A percentile compares a stretch with the other conserved stretches of the same genome.
Evolutionary conservation across 768 basidiomycete species (phyloP).

Genomic region (Suillus hirtellus): DNA sequence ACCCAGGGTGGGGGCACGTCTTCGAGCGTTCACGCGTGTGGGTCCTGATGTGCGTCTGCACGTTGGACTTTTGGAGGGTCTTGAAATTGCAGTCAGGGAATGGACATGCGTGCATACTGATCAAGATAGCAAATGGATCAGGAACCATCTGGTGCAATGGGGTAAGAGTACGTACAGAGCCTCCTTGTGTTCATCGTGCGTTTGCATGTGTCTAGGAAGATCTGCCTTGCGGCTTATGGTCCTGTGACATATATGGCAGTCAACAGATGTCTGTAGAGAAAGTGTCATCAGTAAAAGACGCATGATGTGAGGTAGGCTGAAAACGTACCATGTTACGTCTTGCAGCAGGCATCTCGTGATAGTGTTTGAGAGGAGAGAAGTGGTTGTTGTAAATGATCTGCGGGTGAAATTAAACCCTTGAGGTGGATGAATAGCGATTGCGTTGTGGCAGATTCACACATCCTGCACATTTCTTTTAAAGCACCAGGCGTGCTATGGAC

Average conservation of each 20-base stretch:
- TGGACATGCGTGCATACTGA: constrained; percentile 28
- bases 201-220: constrained; percentile 28
- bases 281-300: background rate
- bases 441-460: constrained; percentile 7
- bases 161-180: constrained; percentile 20
- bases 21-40: constrained; percentile 21
- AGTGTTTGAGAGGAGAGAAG: background rate
- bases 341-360: background rate
- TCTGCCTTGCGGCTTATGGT: constrained; percentile 27
- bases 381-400: background rate
- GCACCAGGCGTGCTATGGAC: constrained; percentile 19
- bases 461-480: constrained; percentile 24
- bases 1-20: constrained; percentile 21
- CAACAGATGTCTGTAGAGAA: constrained; percentile 9
- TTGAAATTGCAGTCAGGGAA: constrained; percentile 21
- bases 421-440: constrained; percentile 3
- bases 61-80: constrained; percentile 30
- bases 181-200: constrained; percentile 25
- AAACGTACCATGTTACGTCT: background rate
- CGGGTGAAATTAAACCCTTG: background rate
- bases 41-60: constrained; percentile 27
- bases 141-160: constrained; percentile 4
- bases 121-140: background rate
- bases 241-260: constrained; percentile 19
- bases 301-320: background rate